These are phyloP conservation scores for Klebsormidium nitens DNA, from an alignment of 139 green algal species.

Conservation along the genomic window DNA sequence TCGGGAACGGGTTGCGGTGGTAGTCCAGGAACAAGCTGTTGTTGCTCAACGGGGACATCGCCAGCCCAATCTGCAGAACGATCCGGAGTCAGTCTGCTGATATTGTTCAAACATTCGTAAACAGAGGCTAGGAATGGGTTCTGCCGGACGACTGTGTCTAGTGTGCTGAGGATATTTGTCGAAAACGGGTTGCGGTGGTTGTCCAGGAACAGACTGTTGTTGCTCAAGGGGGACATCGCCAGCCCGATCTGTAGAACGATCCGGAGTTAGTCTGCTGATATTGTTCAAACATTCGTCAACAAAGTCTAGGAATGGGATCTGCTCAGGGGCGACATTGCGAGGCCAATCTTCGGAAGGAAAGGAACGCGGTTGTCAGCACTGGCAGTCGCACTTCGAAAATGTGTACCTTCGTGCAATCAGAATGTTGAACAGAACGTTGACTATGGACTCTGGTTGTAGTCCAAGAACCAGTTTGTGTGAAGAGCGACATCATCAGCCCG, in stretches of 20 bases:
- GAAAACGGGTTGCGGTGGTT: conserved; percentile 99
- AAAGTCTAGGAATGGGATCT: no score
- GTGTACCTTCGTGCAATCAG: no score
- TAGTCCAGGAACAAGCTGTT: conserved; percentile 99
- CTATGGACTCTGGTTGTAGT: conserved; percentile 99
- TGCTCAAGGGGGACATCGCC: conserved; percentile 92
- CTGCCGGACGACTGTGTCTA: no score
- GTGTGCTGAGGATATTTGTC: no score
- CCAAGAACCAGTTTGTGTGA: conserved; percentile 98
- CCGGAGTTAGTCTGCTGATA: not conserved
- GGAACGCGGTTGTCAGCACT: no score
- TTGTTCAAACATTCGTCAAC: not conserved
- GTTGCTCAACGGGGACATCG: conserved; percentile 95
- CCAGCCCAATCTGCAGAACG: conserved; percentile 81
- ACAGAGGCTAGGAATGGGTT: no score
- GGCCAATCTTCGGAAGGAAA: no score
- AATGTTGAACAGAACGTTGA: no score
- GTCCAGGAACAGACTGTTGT: conserved; percentile 99
- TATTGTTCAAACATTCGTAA: not conserved
- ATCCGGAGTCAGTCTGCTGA: not conserved
- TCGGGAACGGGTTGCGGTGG: conserved; percentile 97
- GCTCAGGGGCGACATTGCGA: no score
- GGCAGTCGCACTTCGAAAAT: no score
- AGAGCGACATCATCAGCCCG: conserved; percentile 88
- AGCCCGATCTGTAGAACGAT: conserved; percentile 75